These are phyloP conservation scores for Thymus quinquecostatus DNA, from an alignment of 257 asterid species.

Conservation along the genomic window DNA sequence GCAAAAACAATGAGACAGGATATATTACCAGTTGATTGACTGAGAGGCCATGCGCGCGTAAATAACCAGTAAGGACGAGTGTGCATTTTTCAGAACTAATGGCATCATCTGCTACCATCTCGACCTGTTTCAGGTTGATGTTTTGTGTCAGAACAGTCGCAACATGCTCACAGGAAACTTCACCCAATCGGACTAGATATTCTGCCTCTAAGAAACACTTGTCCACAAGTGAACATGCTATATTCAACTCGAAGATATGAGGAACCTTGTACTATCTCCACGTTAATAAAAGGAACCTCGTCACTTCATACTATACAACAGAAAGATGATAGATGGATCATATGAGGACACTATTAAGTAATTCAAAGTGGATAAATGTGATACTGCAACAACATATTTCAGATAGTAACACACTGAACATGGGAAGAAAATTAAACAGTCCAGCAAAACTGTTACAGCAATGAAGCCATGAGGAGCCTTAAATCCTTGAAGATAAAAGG, in stretches of 20 bases:
- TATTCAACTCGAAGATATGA: not conserved
- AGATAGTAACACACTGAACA: not conserved
- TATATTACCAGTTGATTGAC: constrained; percentile 85
- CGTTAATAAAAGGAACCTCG: not conserved
- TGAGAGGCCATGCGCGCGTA: constrained; percentile 75
- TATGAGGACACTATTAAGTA: not conserved
- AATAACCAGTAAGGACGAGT: constrained; percentile 83
- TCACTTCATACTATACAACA: not conserved
- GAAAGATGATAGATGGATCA: not conserved
- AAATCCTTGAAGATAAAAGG: not conserved
- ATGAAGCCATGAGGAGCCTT: constrained; percentile 4
- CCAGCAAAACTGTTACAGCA: constrained; percentile 11
- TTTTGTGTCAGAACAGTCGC: constrained; percentile 13
- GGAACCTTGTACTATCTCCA: not conserved
- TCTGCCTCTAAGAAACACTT: no score
- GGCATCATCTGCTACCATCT: constrained; percentile 52
- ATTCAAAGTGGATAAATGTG: not conserved
- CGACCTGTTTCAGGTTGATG: constrained; percentile 55
- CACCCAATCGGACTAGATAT: no score
- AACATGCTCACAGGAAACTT: not conserved
- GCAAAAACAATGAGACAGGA: constrained; percentile 30
- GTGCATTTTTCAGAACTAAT: constrained; percentile 60
- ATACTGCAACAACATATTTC: constrained; percentile 2
- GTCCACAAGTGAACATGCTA: no score
- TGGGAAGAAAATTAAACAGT: not conserved